Conservation (phyloP, 1,284 basidiomycete species). For the Rhodotorula sp. region DNA sequence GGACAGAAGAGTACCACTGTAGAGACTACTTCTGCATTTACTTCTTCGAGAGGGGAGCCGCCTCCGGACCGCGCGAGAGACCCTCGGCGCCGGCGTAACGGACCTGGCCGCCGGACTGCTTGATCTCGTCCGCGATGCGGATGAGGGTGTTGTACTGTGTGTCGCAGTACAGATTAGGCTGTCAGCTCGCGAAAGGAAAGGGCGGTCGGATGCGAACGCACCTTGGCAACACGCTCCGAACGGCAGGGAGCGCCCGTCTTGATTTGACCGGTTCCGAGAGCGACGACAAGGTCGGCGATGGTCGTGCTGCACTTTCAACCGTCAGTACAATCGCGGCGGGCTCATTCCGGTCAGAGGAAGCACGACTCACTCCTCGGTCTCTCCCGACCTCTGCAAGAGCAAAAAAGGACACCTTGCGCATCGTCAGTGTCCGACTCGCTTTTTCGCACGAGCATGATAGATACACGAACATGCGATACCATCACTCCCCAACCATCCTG, state of each 20-base stretch:
- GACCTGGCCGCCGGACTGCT: too few species aligned
- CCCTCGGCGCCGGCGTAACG: constrained; percentile 1
- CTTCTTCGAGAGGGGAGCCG: constrained; percentile 33
- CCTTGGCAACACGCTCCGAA: constrained; percentile 48
- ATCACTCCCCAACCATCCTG: constrained; percentile 98
- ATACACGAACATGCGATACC: constrained; percentile 52
- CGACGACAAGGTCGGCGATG: constrained; percentile 95
- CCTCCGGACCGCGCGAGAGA: constrained; percentile 32
- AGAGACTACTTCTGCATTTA: constrained; percentile 1
- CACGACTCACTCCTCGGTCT: constrained; percentile 53
- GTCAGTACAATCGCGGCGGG: not conserved
- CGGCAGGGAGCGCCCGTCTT: constrained; percentile 72
- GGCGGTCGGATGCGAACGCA: too few species aligned
- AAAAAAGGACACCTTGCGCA: not conserved
- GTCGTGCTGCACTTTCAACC: constrained; percentile 76
- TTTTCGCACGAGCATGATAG: too few species aligned
- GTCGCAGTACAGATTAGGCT: not conserved
- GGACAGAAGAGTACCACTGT: not conserved
- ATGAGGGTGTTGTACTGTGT: constrained; percentile 44
- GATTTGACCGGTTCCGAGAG: constrained; percentile 90
- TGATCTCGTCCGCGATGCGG: constrained; percentile 23
- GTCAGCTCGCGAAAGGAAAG: not conserved
- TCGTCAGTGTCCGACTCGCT: not conserved
- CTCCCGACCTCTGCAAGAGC: constrained; percentile 90
- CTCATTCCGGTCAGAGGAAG: not conserved